Percentiles rank a stretch among this genome's conserved stretches.
Conservation (phyloP, 169 alveolate genomes). For the Plasmodium adleri region DNA sequence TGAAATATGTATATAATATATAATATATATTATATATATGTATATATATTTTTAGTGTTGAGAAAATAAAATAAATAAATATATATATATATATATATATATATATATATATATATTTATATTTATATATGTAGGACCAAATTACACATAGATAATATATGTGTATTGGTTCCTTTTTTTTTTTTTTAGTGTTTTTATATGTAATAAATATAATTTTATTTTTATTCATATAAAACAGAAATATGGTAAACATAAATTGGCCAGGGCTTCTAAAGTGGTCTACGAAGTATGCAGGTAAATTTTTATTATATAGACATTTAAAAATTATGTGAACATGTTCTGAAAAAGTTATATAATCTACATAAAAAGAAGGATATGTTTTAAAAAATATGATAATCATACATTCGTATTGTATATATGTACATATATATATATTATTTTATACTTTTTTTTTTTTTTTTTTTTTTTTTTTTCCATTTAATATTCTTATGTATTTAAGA, state of each 20-base stretch:
- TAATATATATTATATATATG: no score
- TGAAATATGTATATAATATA: no score
- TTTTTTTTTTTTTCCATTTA: background rate
- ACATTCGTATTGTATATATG: background rate
- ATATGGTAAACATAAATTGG: slow-evolving; percentile 76
- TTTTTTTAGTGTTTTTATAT: background rate
- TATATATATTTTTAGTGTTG: no score
- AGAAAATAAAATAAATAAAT: background rate
- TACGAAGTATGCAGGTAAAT: slow-evolving; percentile 75
- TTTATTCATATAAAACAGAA: background rate
- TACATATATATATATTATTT: background rate
- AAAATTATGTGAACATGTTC: no score
- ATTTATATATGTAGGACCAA: background rate
- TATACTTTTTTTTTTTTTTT: background rate
- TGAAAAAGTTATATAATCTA: no score
- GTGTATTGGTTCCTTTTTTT: background rate
- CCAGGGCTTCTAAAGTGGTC: slow-evolving; percentile 78
- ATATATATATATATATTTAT: background rate
- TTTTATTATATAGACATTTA: background rate
- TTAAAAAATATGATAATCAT: background rate
- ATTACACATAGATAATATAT: background rate
- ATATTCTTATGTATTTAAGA: slow-evolving; percentile 3
- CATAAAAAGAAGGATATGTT: no score
- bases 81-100: no score
- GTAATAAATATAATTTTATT: background rate